These are phyloP conservation scores for Magnolia officinalis DNA, from an alignment of 164 flowering plant genomes.

Conservation along the genomic window DNA sequence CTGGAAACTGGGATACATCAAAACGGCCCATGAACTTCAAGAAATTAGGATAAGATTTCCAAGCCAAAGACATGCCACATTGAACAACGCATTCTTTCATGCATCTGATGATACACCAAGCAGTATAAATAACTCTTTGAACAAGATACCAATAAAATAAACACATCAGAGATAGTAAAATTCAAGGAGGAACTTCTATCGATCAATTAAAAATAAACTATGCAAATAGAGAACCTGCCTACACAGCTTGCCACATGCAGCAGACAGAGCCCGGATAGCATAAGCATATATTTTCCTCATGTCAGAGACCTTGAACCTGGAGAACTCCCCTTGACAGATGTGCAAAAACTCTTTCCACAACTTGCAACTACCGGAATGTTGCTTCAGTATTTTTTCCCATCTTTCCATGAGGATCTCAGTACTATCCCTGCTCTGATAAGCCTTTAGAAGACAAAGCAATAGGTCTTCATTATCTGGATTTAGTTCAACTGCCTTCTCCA, in stretches of 20 bases:
- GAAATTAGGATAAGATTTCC: not conserved
- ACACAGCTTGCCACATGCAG: conserved; percentile 71
- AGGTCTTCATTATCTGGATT: conserved; percentile 84
- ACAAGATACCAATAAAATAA: not conserved
- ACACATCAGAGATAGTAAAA: not conserved
- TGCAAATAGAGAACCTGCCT: conserved; percentile 76
- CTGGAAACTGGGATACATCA: no score
- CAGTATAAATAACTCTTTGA: not conserved
- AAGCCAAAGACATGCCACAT: not conserved
- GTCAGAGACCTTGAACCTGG: conserved; percentile 82
- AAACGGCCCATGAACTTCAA: not conserved
- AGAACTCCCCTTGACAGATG: conserved; percentile 80
- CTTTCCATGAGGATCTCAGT: conserved; percentile 59
- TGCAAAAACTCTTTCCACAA: conserved; percentile 86
- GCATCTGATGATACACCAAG: not conserved
- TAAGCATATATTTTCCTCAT: conserved; percentile 75
- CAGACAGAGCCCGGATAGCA: conserved; percentile 82
- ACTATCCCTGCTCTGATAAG: conserved; percentile 71
- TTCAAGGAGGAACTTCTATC: not conserved
- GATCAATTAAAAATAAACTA: not conserved
- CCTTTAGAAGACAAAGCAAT: conserved; percentile 65
- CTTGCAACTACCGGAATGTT: conserved; percentile 73
- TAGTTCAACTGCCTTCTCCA: conserved; percentile 83
- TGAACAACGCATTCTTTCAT: not conserved
- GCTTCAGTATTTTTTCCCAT: conserved; percentile 77